Percentiles rank a stretch among this genome's conserved stretches.
Evolutionary conservation across 495 filamentous ascomycete genomes (phyloP).

Genomic region (Daldinia loculata): DNA sequence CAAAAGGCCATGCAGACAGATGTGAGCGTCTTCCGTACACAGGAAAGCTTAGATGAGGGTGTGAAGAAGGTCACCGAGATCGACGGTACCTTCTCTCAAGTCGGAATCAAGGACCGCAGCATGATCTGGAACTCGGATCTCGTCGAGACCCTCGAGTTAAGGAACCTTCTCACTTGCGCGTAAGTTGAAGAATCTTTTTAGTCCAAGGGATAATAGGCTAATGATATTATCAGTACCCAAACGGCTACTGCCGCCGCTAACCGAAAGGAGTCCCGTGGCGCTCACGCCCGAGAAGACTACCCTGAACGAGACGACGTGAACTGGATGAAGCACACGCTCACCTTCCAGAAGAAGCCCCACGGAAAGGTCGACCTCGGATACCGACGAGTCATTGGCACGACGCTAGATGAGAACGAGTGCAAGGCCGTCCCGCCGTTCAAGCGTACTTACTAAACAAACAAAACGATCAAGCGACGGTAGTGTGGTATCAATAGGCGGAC

Average conservation of each 20-base stretch:
- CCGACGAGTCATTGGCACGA: conserved; percentile 76
- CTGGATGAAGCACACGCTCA: conserved; percentile 99
- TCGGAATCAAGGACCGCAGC: conserved; percentile 95
- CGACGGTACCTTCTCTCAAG: conserved; percentile 78
- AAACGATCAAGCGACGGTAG: not conserved
- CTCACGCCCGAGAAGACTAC: conserved; percentile 94
- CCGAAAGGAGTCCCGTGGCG: conserved; percentile 93
- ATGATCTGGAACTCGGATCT: conserved; percentile 99
- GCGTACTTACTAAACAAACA: conserved; percentile 72
- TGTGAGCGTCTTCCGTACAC: conserved; percentile 95
- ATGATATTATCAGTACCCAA: conserved; percentile 65
- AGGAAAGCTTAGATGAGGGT: conserved; percentile 86
- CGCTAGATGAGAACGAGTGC: conserved; percentile 90
- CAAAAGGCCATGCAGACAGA: conserved; percentile 98
- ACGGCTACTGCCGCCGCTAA: conserved; percentile 86
- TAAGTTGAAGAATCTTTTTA: conserved; percentile 51
- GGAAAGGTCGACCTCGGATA: conserved; percentile 81
- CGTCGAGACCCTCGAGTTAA: conserved; percentile 91
- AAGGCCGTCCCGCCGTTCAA: conserved; percentile 87
- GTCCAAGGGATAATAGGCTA: conserved; percentile 19
- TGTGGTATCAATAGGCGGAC: conserved; percentile 1
- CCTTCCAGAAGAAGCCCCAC: conserved; percentile 89
- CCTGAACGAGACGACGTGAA: conserved; percentile 90
- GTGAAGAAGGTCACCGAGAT: conserved; percentile 80
- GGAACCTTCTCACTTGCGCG: conserved; percentile 95